Base-by-base conservation (phyloP, 2,329 filamentous ascomycete species). In the Paraphaeosphaeria sporulosa region DNA sequence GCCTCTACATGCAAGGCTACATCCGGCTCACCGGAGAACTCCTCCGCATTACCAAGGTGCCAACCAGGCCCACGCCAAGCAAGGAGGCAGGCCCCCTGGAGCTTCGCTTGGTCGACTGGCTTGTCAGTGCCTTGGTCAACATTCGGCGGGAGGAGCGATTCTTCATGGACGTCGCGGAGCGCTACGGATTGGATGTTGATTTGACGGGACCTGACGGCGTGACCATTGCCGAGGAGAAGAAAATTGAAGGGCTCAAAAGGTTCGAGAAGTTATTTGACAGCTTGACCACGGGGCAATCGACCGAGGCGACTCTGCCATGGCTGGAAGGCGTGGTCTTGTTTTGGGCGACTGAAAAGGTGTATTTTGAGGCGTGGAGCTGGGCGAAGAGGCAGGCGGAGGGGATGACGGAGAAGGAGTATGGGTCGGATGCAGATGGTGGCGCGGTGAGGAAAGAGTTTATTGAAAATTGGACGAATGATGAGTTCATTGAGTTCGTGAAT, bases 381-480 rank as follows among this genome's bases (percentile, higher is more conserved):
- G 73, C 74, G 42, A 69, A 69, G 19, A 64, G 60, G 9, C 59
- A 71, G 30, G 68, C 65, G 27, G 59, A 55, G 5, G 56, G 23
- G 2, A 36, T 34, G 2, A 27, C 30, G n/a, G 55, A 34, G 1
- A 17, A 21, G 13, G 43, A 42, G 3, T 67, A 63, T 50, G 58
- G 64, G n/a, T 69, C 73, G n/a, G 88, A 90, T 69, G 79, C 79
- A 0, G 89, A 91, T 71, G 88, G 88, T 0, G 89, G 89, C 0
- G 89, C 88, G 5, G 74, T 91, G 73, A 80, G 88, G 58, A 81
- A 80, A 52, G 84, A 86, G 69, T 89, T 91, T 63, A 90, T 91
- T 59, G 85, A 85, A 0, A 91, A 91, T 68, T 91, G 89, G 89
- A 87, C 85, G 47, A 87, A 85, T 63, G 65, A 72, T 2, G 86